A percentile compares a stretch with the other conserved stretches of the same genome.
Evolutionary conservation across 176 grass and related monocot species (phyloP).

Genomic region (Olyra latifolia): DNA sequence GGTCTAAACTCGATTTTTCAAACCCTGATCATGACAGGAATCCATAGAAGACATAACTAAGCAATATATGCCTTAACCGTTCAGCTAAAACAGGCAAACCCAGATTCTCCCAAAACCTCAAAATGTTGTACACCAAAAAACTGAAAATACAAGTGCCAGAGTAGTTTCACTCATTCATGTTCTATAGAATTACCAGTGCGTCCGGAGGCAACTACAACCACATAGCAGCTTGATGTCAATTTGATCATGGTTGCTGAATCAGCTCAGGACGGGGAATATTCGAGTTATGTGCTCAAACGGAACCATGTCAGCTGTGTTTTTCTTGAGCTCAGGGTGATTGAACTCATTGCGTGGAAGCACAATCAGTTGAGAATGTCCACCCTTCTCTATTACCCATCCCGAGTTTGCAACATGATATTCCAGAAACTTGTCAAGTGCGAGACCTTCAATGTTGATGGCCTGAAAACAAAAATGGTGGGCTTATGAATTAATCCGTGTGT

Average conservation of each 20-base stretch:
- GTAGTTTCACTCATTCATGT: constrained; percentile 34
- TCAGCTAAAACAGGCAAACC: constrained; percentile 8
- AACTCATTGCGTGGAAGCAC: constrained; percentile 75
- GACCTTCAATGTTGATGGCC: constrained; percentile 94
- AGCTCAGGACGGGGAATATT: constrained; percentile 83
- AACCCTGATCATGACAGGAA: too few species aligned
- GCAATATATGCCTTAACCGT: too few species aligned
- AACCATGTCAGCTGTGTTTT: constrained; percentile 67
- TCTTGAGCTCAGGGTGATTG: constrained; percentile 97
- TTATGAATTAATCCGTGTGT: not conserved
- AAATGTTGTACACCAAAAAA: not conserved
- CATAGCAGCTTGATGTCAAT: constrained; percentile 1
- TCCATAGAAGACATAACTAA: too few species aligned
- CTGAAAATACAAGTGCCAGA: constrained; percentile 1
- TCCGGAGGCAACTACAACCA: not conserved
- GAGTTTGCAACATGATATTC: constrained; percentile 79
- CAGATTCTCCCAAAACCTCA: not conserved
- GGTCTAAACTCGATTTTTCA: too few species aligned
- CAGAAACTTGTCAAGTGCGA: constrained; percentile 89
- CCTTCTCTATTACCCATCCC: constrained; percentile 81
- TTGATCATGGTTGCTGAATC: constrained; percentile 38
- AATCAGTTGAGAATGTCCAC: constrained; percentile 65
- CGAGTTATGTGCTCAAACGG: constrained; percentile 84
- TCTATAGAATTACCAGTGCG: not conserved
- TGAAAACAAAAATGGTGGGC: constrained; percentile 21